Evolutionary conservation across 371 early-diverging fungal species (phyloP).

Genomic region (Massospora cicadina): DNA sequence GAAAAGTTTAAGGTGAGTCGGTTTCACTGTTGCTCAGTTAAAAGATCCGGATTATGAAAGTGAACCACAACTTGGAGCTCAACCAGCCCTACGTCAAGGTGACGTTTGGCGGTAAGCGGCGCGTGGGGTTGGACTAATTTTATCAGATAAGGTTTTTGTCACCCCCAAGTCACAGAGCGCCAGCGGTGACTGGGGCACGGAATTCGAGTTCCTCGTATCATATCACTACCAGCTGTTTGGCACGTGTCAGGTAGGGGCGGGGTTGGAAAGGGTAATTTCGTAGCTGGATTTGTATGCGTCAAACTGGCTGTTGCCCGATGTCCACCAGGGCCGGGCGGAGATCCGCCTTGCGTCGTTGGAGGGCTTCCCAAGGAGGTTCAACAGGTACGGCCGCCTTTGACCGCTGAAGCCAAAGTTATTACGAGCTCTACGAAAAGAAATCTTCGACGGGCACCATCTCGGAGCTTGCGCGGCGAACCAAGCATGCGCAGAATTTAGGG

Average conservation of each 20-base stretch:
- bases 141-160: conserved; percentile 37
- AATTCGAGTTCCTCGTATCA: conserved; percentile 49
- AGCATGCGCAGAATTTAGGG: conserved; percentile 35
- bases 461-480: conserved; percentile 26
- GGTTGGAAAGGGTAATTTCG: background rate
- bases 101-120: conserved; percentile 18
- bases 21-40: background rate
- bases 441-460: conserved; percentile 36
- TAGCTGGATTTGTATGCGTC: conserved; percentile 55
- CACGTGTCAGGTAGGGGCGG: conserved; percentile 26
- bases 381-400: conserved; percentile 18
- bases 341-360: conserved; percentile 37
- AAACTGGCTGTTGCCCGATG: conserved; percentile 39
- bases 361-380: conserved; percentile 45
- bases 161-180: conserved; percentile 39
- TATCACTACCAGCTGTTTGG: conserved; percentile 68
- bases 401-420: conserved; percentile 19
- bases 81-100: conserved; percentile 18
- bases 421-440: conserved; percentile 44
- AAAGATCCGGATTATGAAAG: background rate
- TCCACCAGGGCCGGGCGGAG: conserved; percentile 53
- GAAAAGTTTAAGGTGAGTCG: background rate
- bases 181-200: conserved; percentile 53
- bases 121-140: background rate
- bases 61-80: conserved; percentile 15